Conservation (phyloP, 208 protist species). For the Angomonas desouzai region DNA sequence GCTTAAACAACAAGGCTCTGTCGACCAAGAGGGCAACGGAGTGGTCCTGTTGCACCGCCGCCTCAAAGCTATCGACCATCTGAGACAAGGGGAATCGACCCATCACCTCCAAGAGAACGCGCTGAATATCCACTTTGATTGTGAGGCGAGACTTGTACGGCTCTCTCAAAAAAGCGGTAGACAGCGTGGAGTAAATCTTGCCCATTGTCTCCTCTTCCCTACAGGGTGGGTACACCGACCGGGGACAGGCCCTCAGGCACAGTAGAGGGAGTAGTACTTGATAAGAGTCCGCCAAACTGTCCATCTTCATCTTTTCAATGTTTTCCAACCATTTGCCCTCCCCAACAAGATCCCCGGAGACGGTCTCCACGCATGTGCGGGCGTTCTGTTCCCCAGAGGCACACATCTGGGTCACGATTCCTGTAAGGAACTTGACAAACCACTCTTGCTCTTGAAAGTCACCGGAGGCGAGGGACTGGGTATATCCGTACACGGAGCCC, state of each 20-base stretch:
- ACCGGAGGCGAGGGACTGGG: background rate
- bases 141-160: constrained; percentile 12
- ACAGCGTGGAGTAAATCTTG: constrained; percentile 4
- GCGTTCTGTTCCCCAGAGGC: background rate
- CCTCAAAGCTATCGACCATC: constrained; percentile 18
- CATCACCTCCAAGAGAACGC: constrained; percentile 40
- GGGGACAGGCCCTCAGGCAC: background rate
- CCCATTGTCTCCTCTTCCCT: too few species aligned
- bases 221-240: background rate
- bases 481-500: background rate
- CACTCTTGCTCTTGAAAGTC: constrained; percentile 4
- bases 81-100: constrained; percentile 23
- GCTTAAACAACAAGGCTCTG: constrained; percentile 14
- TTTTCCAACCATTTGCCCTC: background rate
- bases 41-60: background rate
- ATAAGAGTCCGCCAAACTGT: background rate
- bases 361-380: background rate
- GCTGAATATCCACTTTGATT: constrained; percentile 23
- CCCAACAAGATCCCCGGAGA: background rate
- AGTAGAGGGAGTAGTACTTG: constrained; percentile 2
- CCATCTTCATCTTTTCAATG: background rate
- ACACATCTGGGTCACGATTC: background rate
- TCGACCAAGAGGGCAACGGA: constrained; percentile 8
- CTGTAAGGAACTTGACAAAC: constrained; percentile 10
- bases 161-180: background rate